These are phyloP conservation scores for Trypanosoma lewisi DNA, from an alignment of 208 protist genomes.

Conservation along the genomic window DNA sequence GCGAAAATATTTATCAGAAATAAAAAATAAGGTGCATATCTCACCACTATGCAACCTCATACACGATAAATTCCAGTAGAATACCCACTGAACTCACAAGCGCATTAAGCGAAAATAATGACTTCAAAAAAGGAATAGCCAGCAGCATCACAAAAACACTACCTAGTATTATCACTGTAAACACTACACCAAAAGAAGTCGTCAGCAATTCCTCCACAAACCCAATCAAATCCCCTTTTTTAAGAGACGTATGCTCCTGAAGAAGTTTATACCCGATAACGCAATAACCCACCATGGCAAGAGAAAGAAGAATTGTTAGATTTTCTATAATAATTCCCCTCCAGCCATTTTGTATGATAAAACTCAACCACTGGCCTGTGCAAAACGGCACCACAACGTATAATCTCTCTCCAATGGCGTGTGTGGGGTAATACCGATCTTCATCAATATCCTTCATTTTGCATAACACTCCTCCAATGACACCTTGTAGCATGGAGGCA, in stretches of 20 bases:
- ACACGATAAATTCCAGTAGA: slow-evolving; percentile 79
- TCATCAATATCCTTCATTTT: slow-evolving; percentile 85
- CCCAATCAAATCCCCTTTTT: slow-evolving; percentile 63
- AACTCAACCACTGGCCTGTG: slow-evolving; percentile 83
- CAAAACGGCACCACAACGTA: slow-evolving; percentile 87
- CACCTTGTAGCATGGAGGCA: slow-evolving; percentile 66
- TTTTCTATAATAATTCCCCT: slow-evolving; percentile 76
- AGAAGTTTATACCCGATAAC: slow-evolving; percentile 78
- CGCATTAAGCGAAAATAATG: slow-evolving; percentile 79
- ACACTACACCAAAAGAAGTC: slow-evolving; percentile 77
- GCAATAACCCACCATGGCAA: slow-evolving; percentile 77
- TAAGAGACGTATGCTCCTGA: slow-evolving; percentile 33
- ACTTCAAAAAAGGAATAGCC: slow-evolving; percentile 77
- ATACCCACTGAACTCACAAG: slow-evolving; percentile 79
- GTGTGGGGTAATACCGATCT: slow-evolving; percentile 35
- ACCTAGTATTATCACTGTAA: slow-evolving; percentile 51
- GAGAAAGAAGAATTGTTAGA: slow-evolving; percentile 64
- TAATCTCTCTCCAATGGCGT: slow-evolving; percentile 59
- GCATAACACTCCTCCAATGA: slow-evolving; percentile 74
- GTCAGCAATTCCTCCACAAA: slow-evolving; percentile 72
- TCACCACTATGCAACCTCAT: slow-evolving; percentile 39
- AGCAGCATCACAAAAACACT: slow-evolving; percentile 77
- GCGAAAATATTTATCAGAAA: too few relatives aligned
- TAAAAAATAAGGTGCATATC: too few relatives aligned
- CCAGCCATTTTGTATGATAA: slow-evolving; percentile 79